Base-by-base conservation (phyloP, 2,329 filamentous ascomycete species). In the Sclerotinia nivalis region DNA sequence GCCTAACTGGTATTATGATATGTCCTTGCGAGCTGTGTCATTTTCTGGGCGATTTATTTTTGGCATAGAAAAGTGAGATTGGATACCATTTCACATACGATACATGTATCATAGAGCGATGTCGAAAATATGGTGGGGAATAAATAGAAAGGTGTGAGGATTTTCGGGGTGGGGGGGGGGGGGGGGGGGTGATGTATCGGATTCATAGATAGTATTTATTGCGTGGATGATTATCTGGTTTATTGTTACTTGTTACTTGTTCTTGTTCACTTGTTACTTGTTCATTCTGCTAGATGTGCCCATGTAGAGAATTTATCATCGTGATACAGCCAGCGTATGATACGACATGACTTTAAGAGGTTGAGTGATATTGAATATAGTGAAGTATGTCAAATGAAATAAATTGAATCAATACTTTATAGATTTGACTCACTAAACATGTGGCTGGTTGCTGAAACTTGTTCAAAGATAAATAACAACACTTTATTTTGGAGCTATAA, bases 11-110 rank as follows among this genome's bases (percentile, higher is more conserved):
- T 50, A 50, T 50, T 45, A 50, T 37, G 45, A 50, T 25, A 22
- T 50, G 28, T 50, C 28, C 28, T 62, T 49, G 45, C 22, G 28
- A 62, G 12, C 25, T 25, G 37, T 62, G 28, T 37, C 20, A 56
- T 37, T 37, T 55, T n/a, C 34, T 56, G 54, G 54, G 60, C 28
- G 45, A 37, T 50, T 43, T 43, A 18, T 50, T 37, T 25, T 37
- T 34, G 45, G 15, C 45, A 49, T 62, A 49, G 59, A 47, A 10
- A 22, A 61, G 28, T 9, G 40, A 34, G 10, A n/a, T 34, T 34
- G 47, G 59, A 61, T 61, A 34, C 59, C 59, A 47, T 61, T 61
- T 49, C 40, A 47, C 8, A 22, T 34, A 34, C 15, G 20, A 47
- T 22, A 31, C 28, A 25, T 12, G 25, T 54, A 54, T 13, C 3